Base-by-base conservation (phyloP, 2,329 filamentous ascomycete species). In the Calonectria hawksworthii region DNA sequence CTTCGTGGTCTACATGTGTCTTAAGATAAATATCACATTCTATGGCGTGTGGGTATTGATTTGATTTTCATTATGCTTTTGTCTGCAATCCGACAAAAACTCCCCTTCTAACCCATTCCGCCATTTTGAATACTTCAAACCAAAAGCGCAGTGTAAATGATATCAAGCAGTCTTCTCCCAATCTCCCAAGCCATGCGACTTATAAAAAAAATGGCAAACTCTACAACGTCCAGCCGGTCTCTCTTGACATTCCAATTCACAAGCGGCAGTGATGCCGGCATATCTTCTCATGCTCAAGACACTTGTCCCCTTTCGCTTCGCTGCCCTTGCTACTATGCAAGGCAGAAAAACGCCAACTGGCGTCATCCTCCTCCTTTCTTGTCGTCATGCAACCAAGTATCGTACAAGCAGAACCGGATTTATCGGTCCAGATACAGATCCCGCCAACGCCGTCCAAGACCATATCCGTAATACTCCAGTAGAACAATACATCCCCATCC, bases 341-440 rank as follows among this genome's bases (percentile, higher is more conserved):
- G n/a, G 47, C 34, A 30, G 36, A 38, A 56, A 30, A 28, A 41
- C 30, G 32, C 64, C 63, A 51, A 51, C 52, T 59, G 52, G 34
- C 70, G 34, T 67, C 50, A 69, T 77, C 67, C 71, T 54, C 36
- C 76, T 74, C 64, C 74, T 70, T 64, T 78, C 76, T 65, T 63
- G 63, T 78, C 78, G 66, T 78, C 77, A 80, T 80, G 79, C 76
- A 77, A 74, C 79, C 74, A 73, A 65, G 74, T 82, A 83, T 83
- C 79, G 77, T 83, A 83, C 82, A 83, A 79, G 75, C 71, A 80
- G 79, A 76, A 78, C 77, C 75, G 77, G 78, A 76, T 79, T 74
- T 74, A 50, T 74, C 70, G 72, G 59, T 61, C 70, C 77, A 75
- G 78, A 82, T 78, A 79, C 77, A 81, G 76, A 80, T 80, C 76